Evolutionary conservation across 345 rosid species (phyloP).

Genomic region (Carallia pectinifolia): DNA sequence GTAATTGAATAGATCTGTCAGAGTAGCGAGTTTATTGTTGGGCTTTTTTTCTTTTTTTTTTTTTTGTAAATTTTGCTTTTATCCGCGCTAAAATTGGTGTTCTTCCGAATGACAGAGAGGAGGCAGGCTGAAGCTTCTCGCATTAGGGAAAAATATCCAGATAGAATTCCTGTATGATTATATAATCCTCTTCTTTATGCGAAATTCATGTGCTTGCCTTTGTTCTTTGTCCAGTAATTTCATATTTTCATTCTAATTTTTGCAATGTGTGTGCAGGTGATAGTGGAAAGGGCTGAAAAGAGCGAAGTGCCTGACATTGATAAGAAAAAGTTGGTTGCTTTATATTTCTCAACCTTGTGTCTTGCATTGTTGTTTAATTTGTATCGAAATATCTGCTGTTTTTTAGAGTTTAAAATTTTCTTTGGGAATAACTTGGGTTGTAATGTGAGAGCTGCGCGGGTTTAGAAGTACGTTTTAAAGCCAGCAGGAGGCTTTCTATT

Average conservation of each 20-base stretch:
- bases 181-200: neutral
- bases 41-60: neutral
- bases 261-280: constrained; percentile 49
- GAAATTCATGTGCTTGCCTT: neutral
- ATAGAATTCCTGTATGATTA: constrained; percentile 81
- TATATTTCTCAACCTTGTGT: neutral
- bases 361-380: neutral
- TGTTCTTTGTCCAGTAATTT: no score
- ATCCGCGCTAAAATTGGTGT: neutral
- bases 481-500: no score
- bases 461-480: no score
- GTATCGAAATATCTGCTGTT: neutral
- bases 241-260: neutral
- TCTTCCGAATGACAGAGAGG: constrained; percentile 56
- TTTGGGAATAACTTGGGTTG: no score
- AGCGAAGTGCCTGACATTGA: constrained; percentile 96
- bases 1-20: neutral
- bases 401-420: neutral
- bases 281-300: constrained; percentile 92
- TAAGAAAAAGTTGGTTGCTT: constrained; percentile 72
- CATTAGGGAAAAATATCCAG: constrained; percentile 92
- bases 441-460: no score
- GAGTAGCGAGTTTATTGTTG: neutral
- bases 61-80: neutral
- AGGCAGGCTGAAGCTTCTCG: constrained; percentile 94